Conservation (phyloP, 192 early-diverging fungal genomes). For the Fimicolochytrium jonesii region DNA sequence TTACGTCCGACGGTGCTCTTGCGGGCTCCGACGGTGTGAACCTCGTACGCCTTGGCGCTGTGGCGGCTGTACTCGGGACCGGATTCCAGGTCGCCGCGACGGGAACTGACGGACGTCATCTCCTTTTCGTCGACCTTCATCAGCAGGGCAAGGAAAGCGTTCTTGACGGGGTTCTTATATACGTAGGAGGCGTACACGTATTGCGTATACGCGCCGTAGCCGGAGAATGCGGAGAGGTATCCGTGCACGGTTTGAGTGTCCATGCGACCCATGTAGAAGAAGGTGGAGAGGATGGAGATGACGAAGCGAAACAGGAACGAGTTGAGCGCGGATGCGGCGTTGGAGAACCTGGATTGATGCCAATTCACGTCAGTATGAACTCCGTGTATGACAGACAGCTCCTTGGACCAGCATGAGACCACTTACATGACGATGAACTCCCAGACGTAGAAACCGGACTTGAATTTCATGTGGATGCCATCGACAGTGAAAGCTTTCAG, state of each 20-base stretch:
- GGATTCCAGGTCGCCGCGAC: not conserved
- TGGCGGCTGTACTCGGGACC: not conserved
- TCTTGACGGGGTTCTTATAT: not conserved
- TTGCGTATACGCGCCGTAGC: not conserved
- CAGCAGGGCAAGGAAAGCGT: not conserved
- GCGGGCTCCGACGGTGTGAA: not conserved
- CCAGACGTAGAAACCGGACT: not conserved
- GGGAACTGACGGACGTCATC: no score
- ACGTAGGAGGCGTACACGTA: not conserved
- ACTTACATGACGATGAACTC: slow-evolving; percentile 3
- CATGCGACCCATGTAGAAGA: not conserved
- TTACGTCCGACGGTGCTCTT: not conserved
- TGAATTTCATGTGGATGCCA: not conserved
- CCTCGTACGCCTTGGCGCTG: not conserved
- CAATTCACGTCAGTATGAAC: no score
- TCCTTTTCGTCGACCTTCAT: not conserved
- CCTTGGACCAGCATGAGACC: no score
- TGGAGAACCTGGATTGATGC: no score
- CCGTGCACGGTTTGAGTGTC: not conserved
- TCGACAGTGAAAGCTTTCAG: not conserved
- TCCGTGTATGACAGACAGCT: no score
- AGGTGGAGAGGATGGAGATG: not conserved
- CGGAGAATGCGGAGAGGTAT: not conserved
- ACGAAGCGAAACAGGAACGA: not conserved
- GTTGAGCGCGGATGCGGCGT: not conserved